These are phyloP conservation scores for Camellia sinensis DNA, from an alignment of 148 eudicot genomes.

Conservation along the genomic window DNA sequence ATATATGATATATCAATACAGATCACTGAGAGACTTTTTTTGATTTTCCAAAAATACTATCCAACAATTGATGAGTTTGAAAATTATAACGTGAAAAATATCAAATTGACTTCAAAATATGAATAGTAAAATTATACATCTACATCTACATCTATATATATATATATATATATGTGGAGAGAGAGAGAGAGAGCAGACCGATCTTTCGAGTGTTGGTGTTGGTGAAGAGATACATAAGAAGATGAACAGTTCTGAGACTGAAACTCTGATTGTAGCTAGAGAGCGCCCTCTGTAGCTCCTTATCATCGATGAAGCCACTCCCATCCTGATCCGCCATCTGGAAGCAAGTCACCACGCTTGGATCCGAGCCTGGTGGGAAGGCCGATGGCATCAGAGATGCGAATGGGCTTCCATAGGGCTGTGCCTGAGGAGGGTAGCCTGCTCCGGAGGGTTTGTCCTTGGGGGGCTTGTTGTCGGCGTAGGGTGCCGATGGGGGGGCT, in stretches of 20 bases:
- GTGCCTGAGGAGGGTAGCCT: slow-evolving; percentile 27
- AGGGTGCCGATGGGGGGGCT: slow-evolving; percentile 14
- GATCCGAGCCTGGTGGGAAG: slow-evolving; percentile 90
- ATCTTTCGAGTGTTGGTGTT: slow-evolving; percentile 58
- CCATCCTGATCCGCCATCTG: slow-evolving; percentile 82
- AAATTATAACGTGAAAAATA: too few relatives aligned
- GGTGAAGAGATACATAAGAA: slow-evolving; percentile 82
- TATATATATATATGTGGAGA: too few relatives aligned
- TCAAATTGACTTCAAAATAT: too few relatives aligned
- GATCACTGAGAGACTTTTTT: too few relatives aligned
- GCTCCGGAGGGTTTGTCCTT: slow-evolving; percentile 12
- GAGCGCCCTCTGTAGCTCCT: slow-evolving; percentile 78
- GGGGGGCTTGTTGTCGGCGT: slow-evolving; percentile 3
- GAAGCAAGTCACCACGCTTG: slow-evolving; percentile 64
- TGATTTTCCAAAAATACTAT: too few relatives aligned
- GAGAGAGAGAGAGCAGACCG: slow-evolving; percentile 37
- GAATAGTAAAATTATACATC: too few relatives aligned
- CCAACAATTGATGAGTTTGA: too few relatives aligned
- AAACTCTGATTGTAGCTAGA: slow-evolving; percentile 79
- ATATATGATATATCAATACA: too few relatives aligned
- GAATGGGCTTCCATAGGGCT: slow-evolving; percentile 57
- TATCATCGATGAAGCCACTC: slow-evolving; percentile 84
- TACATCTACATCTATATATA: too few relatives aligned
- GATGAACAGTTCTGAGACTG: slow-evolving; percentile 76
- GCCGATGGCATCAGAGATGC: slow-evolving; percentile 69